Conservation (phyloP, 139 green algal species). For the Microglena sp. region DNA sequence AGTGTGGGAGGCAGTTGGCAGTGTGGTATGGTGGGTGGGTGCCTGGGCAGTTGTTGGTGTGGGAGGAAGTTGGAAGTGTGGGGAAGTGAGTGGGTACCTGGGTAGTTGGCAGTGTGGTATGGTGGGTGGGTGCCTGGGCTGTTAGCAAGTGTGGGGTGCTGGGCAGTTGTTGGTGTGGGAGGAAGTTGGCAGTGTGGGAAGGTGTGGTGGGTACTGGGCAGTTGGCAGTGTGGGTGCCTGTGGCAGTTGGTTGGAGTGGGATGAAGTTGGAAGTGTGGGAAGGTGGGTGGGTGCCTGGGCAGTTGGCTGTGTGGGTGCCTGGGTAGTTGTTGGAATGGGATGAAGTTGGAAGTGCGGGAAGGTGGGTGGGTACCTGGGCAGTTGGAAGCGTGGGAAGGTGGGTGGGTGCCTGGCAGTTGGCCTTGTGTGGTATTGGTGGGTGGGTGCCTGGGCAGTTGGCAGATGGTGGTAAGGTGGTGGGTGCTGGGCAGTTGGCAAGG, state of each 20-base stretch:
- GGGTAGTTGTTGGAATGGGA: not conserved
- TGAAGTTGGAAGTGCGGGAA: not conserved
- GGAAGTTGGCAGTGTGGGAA: not conserved
- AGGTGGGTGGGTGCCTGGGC: not conserved
- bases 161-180: not conserved
- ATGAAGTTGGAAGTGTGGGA: not conserved
- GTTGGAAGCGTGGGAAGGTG: not conserved
- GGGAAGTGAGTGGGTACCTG: not conserved
- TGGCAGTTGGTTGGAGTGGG: no score
- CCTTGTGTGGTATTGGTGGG: not conserved
- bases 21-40: not conserved
- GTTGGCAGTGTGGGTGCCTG: no score
- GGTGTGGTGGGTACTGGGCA: not conserved
- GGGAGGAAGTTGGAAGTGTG: not conserved
- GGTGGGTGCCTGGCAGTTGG: not conserved
- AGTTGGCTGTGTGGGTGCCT: not conserved
- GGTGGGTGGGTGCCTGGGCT: not conserved
- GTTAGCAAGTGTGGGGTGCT: not conserved
- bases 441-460: constrained; percentile 14
- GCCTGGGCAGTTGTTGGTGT: not conserved
- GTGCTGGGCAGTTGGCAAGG: no score
- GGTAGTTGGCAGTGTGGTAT: no score
- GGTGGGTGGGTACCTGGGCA: not conserved
- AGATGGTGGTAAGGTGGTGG: no score
- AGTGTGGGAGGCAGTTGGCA: not conserved